Percentiles rank a stretch among this genome's conserved stretches.
phyloP scores from a whole-genome alignment of 306 rosid species.

The Macrotyloma uniflorum region DNA sequence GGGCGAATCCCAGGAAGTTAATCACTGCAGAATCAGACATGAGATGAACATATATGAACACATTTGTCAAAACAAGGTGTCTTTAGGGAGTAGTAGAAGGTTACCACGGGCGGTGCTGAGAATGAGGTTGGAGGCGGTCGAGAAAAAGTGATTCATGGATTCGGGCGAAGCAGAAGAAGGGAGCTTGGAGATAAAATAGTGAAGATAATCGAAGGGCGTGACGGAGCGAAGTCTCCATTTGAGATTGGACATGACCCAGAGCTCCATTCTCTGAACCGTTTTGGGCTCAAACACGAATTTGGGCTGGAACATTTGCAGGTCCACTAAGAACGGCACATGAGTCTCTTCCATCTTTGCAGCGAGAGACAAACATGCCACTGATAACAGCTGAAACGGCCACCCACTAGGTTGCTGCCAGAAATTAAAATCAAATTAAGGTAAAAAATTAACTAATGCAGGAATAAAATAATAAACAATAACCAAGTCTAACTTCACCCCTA shows the following conservation, averaged over 20 bases:
- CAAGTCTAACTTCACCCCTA: background rate
- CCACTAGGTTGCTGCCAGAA: constrained; percentile 38
- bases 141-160: constrained; percentile 16
- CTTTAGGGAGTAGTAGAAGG: background rate
- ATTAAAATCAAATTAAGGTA: background rate
- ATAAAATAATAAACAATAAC: no score
- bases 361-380: constrained; percentile 77
- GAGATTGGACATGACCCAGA: constrained; percentile 58
- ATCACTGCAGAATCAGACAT: constrained; percentile 39
- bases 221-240: constrained; percentile 74
- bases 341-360: constrained; percentile 88
- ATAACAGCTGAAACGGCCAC: constrained; percentile 75
- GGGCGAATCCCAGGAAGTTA: constrained; percentile 61
- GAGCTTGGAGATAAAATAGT: constrained; percentile 53
- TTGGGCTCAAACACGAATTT: constrained; percentile 59
- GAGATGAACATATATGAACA: background rate
- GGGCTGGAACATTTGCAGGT: constrained; percentile 64
- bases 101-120: constrained; percentile 63
- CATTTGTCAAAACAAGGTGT: no score
- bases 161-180: constrained; percentile 46
- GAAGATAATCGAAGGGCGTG: constrained; percentile 73
- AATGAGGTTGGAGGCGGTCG: constrained; percentile 53
- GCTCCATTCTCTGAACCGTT: constrained; percentile 76
- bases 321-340: constrained; percentile 55
- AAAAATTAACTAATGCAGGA: no score